These are phyloP conservation scores for Artemisia tridentata DNA, from an alignment of 129 eudicot genomes.

Conservation along the genomic window DNA sequence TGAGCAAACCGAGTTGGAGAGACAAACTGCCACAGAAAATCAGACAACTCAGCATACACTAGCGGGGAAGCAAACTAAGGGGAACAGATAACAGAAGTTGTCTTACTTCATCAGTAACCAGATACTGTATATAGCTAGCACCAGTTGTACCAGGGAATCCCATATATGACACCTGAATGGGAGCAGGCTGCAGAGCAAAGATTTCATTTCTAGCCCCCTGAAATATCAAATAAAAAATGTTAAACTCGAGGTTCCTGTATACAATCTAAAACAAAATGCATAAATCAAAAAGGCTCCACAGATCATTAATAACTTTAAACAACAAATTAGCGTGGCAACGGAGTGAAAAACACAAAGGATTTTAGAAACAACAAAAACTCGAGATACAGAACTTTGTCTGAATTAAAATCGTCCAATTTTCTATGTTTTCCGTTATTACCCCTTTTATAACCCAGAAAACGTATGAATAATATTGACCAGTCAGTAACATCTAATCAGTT, in stretches of 20 bases:
- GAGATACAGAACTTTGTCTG: not conserved
- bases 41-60: not conserved
- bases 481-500: not conserved
- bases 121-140: constrained; percentile 81
- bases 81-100: not conserved
- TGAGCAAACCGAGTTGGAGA: constrained; percentile 74
- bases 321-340: too few relatives aligned
- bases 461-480: not conserved
- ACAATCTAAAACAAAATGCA: constrained; percentile 2
- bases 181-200: constrained; percentile 98
- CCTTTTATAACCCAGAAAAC: not conserved
- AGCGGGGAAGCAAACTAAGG: not conserved
- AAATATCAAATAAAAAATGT: constrained; percentile 7
- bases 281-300: not conserved
- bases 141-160: constrained; percentile 99
- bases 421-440: not conserved
- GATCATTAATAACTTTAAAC: too few relatives aligned
- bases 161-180: constrained; percentile 95
- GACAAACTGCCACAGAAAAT: constrained; percentile 63
- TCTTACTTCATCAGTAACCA: constrained; percentile 92
- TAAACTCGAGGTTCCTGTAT: constrained; percentile 2
- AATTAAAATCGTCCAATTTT: not conserved
- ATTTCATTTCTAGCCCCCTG: constrained; percentile 99
- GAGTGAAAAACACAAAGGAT: not conserved
- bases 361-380: not conserved